phyloP scores from a whole-genome alignment of 176 grass and related monocot species.

The Hyparrhenia diplandra region DNA sequence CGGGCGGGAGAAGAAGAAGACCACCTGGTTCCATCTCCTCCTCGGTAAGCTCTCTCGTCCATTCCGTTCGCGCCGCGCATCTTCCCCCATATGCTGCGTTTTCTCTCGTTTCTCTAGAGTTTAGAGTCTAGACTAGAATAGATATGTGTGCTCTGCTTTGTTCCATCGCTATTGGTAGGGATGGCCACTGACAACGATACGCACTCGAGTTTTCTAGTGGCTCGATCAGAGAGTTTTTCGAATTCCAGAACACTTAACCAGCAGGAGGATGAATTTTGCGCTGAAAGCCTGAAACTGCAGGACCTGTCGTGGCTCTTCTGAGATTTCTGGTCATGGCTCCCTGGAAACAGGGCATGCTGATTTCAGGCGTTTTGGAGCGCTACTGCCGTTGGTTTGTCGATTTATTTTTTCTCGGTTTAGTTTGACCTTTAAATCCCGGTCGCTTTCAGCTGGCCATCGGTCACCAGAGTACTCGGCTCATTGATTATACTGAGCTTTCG shows the following conservation, averaged over 20 bases:
- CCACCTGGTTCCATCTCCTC: neutral
- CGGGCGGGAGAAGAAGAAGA: neutral
- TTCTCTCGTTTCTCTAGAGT: neutral
- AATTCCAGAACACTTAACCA: neutral
- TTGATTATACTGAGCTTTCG: conserved; percentile 4
- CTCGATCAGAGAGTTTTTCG: neutral
- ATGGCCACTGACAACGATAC: no score
- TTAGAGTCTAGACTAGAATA: neutral
- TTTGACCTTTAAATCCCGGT: neutral
- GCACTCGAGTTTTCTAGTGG: neutral
- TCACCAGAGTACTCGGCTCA: neutral
- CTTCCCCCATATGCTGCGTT: neutral
- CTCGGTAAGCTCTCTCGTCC: neutral
- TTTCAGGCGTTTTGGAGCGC: neutral
- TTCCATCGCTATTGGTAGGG: neutral
- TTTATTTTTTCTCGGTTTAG: neutral
- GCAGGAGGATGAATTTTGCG: neutral
- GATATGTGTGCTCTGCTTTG: neutral
- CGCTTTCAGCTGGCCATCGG: neutral
- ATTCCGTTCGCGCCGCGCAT: neutral
- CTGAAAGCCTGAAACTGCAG: neutral
- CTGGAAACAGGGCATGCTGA: neutral
- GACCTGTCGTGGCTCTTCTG: neutral
- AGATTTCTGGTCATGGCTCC: neutral
- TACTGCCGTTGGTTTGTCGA: neutral